phyloP scores from a whole-genome alignment of 2,329 filamentous ascomycete species.

The Alternaria gansuensis region DNA sequence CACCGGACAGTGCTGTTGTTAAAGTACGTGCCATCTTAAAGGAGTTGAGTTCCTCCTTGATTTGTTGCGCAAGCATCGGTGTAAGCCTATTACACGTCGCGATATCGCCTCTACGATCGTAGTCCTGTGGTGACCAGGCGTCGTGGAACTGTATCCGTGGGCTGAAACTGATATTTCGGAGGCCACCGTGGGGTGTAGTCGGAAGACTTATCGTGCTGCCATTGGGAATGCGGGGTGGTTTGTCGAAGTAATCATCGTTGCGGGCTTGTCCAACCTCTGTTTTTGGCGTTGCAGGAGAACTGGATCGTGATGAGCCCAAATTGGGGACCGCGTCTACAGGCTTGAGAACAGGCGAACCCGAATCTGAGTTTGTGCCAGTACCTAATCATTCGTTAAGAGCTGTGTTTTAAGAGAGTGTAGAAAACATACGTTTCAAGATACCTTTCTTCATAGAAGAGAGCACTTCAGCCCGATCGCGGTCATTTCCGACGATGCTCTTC shows the following conservation, averaged over 20 bases:
- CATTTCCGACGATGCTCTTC: conserved; percentile 90
- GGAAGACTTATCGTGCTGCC: conserved; percentile 83
- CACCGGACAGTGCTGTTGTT: neutral
- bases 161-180: conserved; percentile 77
- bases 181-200: conserved; percentile 74
- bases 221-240: conserved; percentile 72
- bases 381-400: conserved; percentile 43
- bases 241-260: conserved; percentile 90
- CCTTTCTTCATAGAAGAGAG: conserved; percentile 93
- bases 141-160: conserved; percentile 94
- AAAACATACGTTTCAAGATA: conserved; percentile 82
- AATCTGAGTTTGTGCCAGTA: conserved; percentile 66
- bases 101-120: conserved; percentile 94
- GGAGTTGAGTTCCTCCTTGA: conserved; percentile 98
- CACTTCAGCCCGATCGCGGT: conserved; percentile 89
- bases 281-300: conserved; percentile 87
- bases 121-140: conserved; percentile 94
- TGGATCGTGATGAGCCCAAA: conserved; percentile 82
- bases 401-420: conserved; percentile 16
- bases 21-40: conserved; percentile 88
- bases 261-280: conserved; percentile 61
- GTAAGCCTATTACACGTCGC: conserved; percentile 98
- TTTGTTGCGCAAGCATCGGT: conserved; percentile 96
- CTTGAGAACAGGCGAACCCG: conserved; percentile 73
- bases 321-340: conserved; percentile 69